Conservation (phyloP, 2,329 filamentous ascomycete genomes). For the Aureobasidium leucospermi region DNA sequence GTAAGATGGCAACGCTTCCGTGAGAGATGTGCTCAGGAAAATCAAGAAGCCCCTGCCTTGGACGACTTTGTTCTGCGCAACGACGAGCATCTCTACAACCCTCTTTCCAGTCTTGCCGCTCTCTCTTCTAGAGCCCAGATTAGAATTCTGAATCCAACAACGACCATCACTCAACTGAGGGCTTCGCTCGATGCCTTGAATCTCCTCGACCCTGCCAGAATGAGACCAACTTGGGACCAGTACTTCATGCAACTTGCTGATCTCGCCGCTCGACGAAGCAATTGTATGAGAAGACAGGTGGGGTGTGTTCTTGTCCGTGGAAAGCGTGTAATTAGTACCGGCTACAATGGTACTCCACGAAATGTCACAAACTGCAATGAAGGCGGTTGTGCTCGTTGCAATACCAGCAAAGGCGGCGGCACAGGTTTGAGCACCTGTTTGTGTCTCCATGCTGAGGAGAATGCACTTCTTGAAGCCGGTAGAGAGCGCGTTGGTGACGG, state of each 20-base stretch:
- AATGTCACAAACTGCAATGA: slow-evolving; percentile 85
- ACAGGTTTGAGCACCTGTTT: slow-evolving; percentile 76
- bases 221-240: slow-evolving; percentile 88
- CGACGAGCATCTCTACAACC: slow-evolving; percentile 68
- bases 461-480: slow-evolving; percentile 88
- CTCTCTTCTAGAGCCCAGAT: slow-evolving; percentile 77
- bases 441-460: slow-evolving; percentile 97
- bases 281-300: slow-evolving; percentile 97
- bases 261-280: slow-evolving; percentile 80
- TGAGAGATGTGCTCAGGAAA: slow-evolving; percentile 43
- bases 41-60: slow-evolving; percentile 45
- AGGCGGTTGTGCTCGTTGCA: slow-evolving; percentile 83
- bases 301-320: slow-evolving; percentile 87
- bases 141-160: slow-evolving; percentile 77
- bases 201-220: slow-evolving; percentile 67
- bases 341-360: slow-evolving; percentile 95
- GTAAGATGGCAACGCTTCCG: slow-evolving; percentile 77
- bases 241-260: slow-evolving; percentile 98
- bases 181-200: slow-evolving; percentile 65
- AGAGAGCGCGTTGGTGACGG: slow-evolving; percentile 79
- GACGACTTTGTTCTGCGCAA: slow-evolving; percentile 54
- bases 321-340: slow-evolving; percentile 83
- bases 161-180: slow-evolving; percentile 63
- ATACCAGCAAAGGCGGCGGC: slow-evolving; percentile 63
- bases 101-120: slow-evolving; percentile 47